phyloP scores from a whole-genome alignment of 2,329 filamentous ascomycete species.

The Lizonia empirigonia region DNA sequence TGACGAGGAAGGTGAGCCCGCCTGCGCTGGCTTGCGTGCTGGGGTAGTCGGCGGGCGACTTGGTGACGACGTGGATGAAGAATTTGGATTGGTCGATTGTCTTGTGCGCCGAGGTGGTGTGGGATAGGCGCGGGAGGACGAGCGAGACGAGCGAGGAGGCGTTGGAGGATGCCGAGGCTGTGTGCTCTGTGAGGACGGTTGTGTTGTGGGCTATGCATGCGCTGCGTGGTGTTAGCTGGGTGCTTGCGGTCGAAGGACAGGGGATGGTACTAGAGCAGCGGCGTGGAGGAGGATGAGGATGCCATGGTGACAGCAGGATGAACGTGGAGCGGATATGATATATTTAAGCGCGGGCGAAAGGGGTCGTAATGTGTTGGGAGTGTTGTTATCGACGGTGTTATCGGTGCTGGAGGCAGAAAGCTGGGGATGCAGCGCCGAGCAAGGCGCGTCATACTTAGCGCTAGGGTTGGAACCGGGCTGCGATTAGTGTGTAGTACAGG shows the following conservation, averaged over 20 bases:
- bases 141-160: constrained; percentile 87
- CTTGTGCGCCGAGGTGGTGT: constrained; percentile 79
- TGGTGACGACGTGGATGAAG: constrained; percentile 94
- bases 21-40: constrained; percentile 64
- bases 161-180: constrained; percentile 79
- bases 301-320: constrained; percentile 38
- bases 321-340: constrained; percentile 4
- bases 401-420: constrained; percentile 24
- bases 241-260: neutral
- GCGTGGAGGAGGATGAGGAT: constrained; percentile 47
- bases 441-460: constrained; percentile 33
- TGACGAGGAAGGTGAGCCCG: constrained; percentile 88
- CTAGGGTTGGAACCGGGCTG: constrained; percentile 9
- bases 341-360: constrained; percentile 1
- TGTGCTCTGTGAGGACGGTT: constrained; percentile 93
- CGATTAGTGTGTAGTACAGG: constrained; percentile 8
- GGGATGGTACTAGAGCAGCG: constrained; percentile 48
- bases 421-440: constrained; percentile 31
- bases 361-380: neutral
- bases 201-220: constrained; percentile 92
- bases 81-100: constrained; percentile 92
- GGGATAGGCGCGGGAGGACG: constrained; percentile 93
- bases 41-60: constrained; percentile 72
- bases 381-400: constrained; percentile 9
- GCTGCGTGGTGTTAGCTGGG: constrained; percentile 56